phyloP scores from a whole-genome alignment of 305 asterid genomes.

The Fraxinus paxiana region DNA sequence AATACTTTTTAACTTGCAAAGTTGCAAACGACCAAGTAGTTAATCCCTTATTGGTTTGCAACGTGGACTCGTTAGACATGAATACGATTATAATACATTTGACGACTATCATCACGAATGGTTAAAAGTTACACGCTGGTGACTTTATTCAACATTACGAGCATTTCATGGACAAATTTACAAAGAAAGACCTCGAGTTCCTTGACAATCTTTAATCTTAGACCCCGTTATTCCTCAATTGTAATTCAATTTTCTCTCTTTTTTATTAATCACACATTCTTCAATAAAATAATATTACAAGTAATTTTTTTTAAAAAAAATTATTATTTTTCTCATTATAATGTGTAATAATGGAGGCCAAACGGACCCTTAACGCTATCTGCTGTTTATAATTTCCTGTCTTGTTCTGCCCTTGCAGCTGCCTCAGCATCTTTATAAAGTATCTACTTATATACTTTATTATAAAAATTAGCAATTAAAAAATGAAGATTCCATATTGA shows the following conservation, averaged over 20 bases:
- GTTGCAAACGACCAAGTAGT: too few relatives aligned
- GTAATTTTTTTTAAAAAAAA: too few relatives aligned
- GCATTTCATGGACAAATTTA: neutral
- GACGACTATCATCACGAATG: neutral
- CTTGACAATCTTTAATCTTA: neutral
- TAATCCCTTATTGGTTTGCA: neutral
- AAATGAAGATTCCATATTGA: neutral
- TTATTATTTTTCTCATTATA: too few relatives aligned
- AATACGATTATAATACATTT: too few relatives aligned
- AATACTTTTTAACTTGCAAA: too few relatives aligned
- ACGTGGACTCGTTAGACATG: neutral
- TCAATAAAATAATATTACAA: too few relatives aligned
- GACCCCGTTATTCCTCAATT: neutral
- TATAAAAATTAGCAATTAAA: neutral
- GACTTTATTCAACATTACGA: neutral
- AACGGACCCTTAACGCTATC: neutral
- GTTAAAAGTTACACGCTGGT: neutral
- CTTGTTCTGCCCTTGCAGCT: neutral
- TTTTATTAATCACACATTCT: neutral
- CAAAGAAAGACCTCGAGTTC: neutral
- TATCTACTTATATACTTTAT: neutral
- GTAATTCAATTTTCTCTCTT: too few relatives aligned
- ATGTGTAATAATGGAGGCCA: neutral
- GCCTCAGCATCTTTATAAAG: neutral
- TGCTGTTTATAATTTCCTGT: neutral